Evolutionary conservation across 140 eudicot species (phyloP), one percentile per base, ranked within the genome.

Genomic region (Stevia rebaudiana): DNA sequence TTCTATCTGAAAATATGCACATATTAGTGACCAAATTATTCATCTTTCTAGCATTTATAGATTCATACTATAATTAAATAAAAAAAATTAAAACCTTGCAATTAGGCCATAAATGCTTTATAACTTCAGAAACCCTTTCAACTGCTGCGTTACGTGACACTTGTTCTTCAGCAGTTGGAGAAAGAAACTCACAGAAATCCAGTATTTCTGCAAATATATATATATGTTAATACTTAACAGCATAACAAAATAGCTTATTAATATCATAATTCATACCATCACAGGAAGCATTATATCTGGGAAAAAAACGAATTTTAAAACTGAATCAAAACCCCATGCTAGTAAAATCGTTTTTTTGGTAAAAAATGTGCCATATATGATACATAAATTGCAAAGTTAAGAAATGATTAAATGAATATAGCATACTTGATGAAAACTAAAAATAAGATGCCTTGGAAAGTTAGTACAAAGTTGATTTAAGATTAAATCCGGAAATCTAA

Each of bases 171-270:
- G 79, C 79, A 31, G 98, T 91, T 41, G 98, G 96, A 4, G 96
- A 91, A 0, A 91, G 80, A 63, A 91, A 91, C 22, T 87, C 89
- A 64, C 98, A 91, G 52, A 91, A 91, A 76, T 91, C 98, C 73
- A 91, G 64, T 63, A 87, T 91, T 87, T 91, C 98, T 91, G 85
- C 61, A 68, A 78, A 24, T n/a, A n/a, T n/a, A n/a, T n/a, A 24
- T 7, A 67, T 4, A 46, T 30, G 59, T 31, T 15, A 52, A 53
- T 11, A 16, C 6, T 15, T 44, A 43, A 44, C 35, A n/a, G n/a
- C n/a, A n/a, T n/a, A n/a, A n/a, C 22, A 48, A 9, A 19, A 17
- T 8, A 19, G 36, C 48, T 48, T 65, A 28, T 48, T 7, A 33
- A 13, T 17, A n/a, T n/a, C n/a, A n/a, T n/a, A n/a, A n/a, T 16